Base-by-base conservation (phyloP, 306 rosid genomes). In the Sophora flavescens region DNA sequence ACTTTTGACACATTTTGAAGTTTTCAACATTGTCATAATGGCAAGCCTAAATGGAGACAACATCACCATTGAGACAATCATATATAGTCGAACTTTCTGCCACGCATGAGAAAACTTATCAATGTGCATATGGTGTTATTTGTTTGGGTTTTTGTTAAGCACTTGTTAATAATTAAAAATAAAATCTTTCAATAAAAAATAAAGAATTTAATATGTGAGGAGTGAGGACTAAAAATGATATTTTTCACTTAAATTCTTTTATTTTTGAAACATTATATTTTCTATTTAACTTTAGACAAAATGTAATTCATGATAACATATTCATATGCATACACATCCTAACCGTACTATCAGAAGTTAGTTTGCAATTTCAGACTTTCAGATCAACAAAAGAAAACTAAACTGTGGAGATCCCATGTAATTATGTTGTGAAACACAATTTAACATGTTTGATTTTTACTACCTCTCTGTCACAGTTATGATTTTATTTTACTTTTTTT, bases 51-150 rank as follows among this genome's bases (percentile, higher is more conserved):
- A 33, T 66, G 74, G 68, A 35, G 64, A 53, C 81, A 65, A 65
- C 50, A 41, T 66, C 39, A 26, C 60, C 68, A 44, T 77, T 76
- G 45, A 42, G 15, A 77, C 45, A 77, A 77, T 67, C 41, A 63
- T 63, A 17, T 51, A 3, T 22, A 22, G 4, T 76, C 33, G 26
- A 22, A 64, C 26, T 63, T 50, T 56, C 74, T 17, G 33, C 44
- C 17, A 39, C 51, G 62, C 17, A 16, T 5, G 26, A 48, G 47
- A 13, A 63, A 64, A 16, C 15, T 18, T 36, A 64, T 56, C 64
- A 36, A 36, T 36, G 72, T 38, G 7, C 42, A 36, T 51, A 9
- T 12, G 18, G 10, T 72, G n/a, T 63, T 54, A 8, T 12, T 36
- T 17, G 54, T 53, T 38, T 16, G 28, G 22, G 8, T 30, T 39